A percentile compares a stretch with the other conserved stretches of the same genome.
Conservation (phyloP, 352 stramenopile species). For the Pythium diclinum region DNA sequence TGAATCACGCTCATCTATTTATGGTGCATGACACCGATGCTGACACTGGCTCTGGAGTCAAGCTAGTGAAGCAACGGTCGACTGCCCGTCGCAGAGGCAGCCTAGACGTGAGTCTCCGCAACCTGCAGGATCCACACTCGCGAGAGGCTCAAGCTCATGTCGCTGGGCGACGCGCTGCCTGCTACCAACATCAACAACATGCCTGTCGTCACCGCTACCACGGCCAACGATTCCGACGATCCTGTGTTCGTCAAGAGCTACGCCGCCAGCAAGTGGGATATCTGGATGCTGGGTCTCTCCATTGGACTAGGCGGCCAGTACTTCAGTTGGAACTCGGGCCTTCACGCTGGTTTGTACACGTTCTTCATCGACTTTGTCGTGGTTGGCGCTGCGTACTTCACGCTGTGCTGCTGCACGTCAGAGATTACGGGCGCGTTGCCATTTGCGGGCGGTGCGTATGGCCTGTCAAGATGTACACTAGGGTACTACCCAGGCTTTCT, state of each 20-base stretch:
- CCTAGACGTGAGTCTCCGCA: neutral
- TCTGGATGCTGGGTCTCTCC: constrained; percentile 29
- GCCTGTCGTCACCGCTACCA: neutral
- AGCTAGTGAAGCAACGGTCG: neutral
- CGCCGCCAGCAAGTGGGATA: constrained; percentile 26
- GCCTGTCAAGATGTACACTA: constrained; percentile 26
- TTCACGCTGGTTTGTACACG: constrained; percentile 21
- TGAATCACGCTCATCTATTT: too few relatives aligned
- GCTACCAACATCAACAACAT: constrained; percentile 18
- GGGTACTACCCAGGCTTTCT: constrained; percentile 29
- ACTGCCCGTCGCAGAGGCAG: neutral
- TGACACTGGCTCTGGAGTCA: too few relatives aligned
- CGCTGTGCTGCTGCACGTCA: constrained; percentile 24
- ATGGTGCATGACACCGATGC: too few relatives aligned
- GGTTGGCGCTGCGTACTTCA: constrained; percentile 25
- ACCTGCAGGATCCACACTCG: neutral
- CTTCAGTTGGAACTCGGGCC: constrained; percentile 26
- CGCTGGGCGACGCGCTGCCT: constrained; percentile 10
- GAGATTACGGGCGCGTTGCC: constrained; percentile 25
- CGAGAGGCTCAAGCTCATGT: neutral
- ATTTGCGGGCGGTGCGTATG: constrained; percentile 31
- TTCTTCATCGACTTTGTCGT: constrained; percentile 24
- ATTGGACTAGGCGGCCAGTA: constrained; percentile 33
- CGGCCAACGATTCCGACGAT: neutral
- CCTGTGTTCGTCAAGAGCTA: constrained; percentile 13